Base-by-base conservation (phyloP, 2,329 filamentous ascomycete genomes). In the Stachybotrys chartarum region DNA sequence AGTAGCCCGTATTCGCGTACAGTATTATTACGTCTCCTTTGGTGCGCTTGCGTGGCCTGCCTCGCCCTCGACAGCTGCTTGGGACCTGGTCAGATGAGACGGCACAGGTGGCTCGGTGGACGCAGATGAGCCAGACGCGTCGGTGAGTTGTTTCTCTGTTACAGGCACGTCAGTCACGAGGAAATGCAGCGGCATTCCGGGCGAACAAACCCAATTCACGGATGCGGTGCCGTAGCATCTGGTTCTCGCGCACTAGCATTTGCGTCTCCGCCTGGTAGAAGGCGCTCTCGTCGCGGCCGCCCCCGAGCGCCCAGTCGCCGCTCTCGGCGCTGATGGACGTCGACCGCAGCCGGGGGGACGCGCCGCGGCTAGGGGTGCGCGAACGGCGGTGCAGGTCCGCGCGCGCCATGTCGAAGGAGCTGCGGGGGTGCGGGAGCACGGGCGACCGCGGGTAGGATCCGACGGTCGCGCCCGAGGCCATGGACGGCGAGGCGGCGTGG, bases 231-330 rank as follows among this genome's bases (percentile, higher is more conserved):
- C 86, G 84, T 53, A 93, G 74, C 88, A 93, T 91, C 70, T 92
- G 88, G 62, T 92, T 93, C 73, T 92, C 89, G 30, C 89, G 78
- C 24, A 85, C 81, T 63, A 93, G 71, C 72, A 84, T 91, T 70
- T 90, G 87, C 1, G 88, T 90, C 72, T 93, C 89, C 5, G 88
- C 88, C 68, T 91, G 88, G 64, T 92, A 92, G 68, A 91, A 91
- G 1, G 86, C 85, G 59, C 81, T 85, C 67, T 92, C 88, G 63
- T 91, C 88, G 17, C 88, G 77, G 7, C 81, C 81, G n/a, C 80
- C 81, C 14, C 35, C 35, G 1, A 87, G 76, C 51, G 80, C 71
- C 73, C 79, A 83, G 32, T 90, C 85, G 39, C 78, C 80, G 53
- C 75, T 78, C 55, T 86, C 83, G 17, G 72, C 79, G 55, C 80